Percentiles rank a stretch among this genome's conserved stretches.
phyloP scores from a whole-genome alignment of 2,329 filamentous ascomycete genomes.

The Colletotrichum spinosum region DNA sequence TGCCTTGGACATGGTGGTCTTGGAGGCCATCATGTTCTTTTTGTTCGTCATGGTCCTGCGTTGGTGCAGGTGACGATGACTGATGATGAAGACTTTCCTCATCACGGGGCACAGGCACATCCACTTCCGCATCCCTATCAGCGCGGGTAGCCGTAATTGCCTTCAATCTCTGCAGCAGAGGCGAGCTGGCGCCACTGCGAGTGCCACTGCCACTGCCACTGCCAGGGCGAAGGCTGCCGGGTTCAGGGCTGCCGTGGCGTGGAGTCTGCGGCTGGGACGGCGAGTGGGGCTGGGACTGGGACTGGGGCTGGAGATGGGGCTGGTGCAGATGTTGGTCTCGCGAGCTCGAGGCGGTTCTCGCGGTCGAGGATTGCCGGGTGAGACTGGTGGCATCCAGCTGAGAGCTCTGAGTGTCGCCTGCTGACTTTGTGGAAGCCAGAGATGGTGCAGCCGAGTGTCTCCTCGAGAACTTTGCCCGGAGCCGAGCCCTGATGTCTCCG shows the following conservation, averaged over 20 bases:
- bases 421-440: slow-evolving; percentile 47
- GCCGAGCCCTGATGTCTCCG: slow-evolving; percentile 57
- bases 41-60: slow-evolving; percentile 30
- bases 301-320: slow-evolving; percentile 18
- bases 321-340: slow-evolving; percentile 25
- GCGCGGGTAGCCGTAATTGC: slow-evolving; percentile 25
- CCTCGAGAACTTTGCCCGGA: slow-evolving; percentile 59
- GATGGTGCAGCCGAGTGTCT: slow-evolving; percentile 55
- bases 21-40: slow-evolving; percentile 1
- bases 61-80: slow-evolving; percentile 2
- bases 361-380: slow-evolving; percentile 37
- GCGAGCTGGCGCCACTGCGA: not conserved
- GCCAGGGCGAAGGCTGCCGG: slow-evolving; percentile 7
- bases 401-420: slow-evolving; percentile 41
- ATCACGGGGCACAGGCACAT: slow-evolving; percentile 11
- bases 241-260: slow-evolving; percentile 21
- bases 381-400: slow-evolving; percentile 41
- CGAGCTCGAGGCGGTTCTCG: slow-evolving; percentile 32
- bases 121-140: slow-evolving; percentile 1
- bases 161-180: slow-evolving; percentile 32
- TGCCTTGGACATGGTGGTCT: slow-evolving; percentile 13
- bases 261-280: slow-evolving; percentile 30
- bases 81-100: not conserved
- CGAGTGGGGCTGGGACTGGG: slow-evolving; percentile 23
- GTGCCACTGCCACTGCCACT: too few relatives aligned